Base-by-base conservation (phyloP, 176 grass and related monocot genomes). In the Zea luxurians region DNA sequence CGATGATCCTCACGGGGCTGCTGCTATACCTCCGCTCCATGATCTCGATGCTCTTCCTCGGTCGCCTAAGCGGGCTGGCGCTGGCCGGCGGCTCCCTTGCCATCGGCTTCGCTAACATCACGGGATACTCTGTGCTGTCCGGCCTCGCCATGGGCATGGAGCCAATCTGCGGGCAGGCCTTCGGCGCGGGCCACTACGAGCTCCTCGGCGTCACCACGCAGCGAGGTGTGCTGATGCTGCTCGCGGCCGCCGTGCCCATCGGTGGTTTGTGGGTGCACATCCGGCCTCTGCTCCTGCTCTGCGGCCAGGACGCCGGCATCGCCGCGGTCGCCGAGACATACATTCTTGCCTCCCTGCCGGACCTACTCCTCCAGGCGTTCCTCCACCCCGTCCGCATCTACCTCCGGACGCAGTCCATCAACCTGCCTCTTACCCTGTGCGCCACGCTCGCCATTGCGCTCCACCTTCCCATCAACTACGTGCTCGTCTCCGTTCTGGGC, bases 131-230 rank as follows among this genome's bases (percentile, higher is more conserved):
- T 10, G 93, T 97, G 17, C 73, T 97, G 1, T 97, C 93, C 4
- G 93, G 93, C 1, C 78, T 97, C 15, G 93, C 93, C 71, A 97
- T 97, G 87, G 93, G 93, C 6, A 97, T 97, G 93, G 93, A 97
- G 52, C 93, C 93, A 0, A 97, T 97, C 52, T 97, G 93, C 43
- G 93, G 93, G 16, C 93, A 97, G 81, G 93, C 90, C 68, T 82
- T 86, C 83, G 93, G 93, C 8, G 93, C 90, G 0, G 84, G 86
- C 48, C 85, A 89, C 8, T 63, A 84, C 62, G 59, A 64, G 6
- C 85, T 97, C 42, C 87, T 97, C 72, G 85, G 93, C 42, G 68
- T 90, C 36, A 89, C 90, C 68, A 80, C 82, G 64, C 93, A 97
- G 81, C 93, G 90, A 36, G 82, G 87, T 41, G 72, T 97, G 40